Conservation (phyloP, 176 grass and related monocot species). For the Elaeis guineensis region DNA sequence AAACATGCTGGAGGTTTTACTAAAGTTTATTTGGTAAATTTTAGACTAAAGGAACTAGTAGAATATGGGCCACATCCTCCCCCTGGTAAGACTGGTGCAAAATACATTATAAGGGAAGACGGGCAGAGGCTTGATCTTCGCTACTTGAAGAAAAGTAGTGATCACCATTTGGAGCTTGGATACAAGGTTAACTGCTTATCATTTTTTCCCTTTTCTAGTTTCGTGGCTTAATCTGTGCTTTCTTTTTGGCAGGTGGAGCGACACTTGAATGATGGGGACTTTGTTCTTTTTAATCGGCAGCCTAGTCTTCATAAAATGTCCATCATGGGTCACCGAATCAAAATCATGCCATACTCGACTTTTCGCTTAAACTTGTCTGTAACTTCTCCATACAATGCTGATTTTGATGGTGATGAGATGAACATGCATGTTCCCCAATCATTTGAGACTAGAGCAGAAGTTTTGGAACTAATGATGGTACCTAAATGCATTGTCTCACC, state of each 20-base stretch:
- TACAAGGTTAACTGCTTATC: slow-evolving; percentile 48
- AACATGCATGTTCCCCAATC: slow-evolving; percentile 99
- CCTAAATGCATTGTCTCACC: slow-evolving; percentile 97
- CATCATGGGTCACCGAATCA: slow-evolving; percentile 93
- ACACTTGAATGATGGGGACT: slow-evolving; percentile 88
- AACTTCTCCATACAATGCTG: slow-evolving; percentile 97
- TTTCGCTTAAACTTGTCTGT: slow-evolving; percentile 88
- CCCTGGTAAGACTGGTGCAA: slow-evolving; percentile 89
- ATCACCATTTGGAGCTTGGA: slow-evolving; percentile 91
- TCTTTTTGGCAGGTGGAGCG: slow-evolving; percentile 59
- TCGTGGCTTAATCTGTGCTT: background rate
- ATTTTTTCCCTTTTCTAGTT: background rate
- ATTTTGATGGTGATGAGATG: slow-evolving; percentile 99
- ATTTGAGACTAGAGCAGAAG: slow-evolving; percentile 93
- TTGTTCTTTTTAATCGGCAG: slow-evolving; percentile 92
- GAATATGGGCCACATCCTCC: slow-evolving; percentile 94
- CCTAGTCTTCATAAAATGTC: slow-evolving; percentile 99
- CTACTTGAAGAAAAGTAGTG: slow-evolving; percentile 96
- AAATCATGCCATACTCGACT: slow-evolving; percentile 98
- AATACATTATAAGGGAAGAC: slow-evolving; percentile 92
- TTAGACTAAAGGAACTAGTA: slow-evolving; percentile 80
- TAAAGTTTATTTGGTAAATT: no score
- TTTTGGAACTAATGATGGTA: slow-evolving; percentile 97
- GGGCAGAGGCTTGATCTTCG: slow-evolving; percentile 91
- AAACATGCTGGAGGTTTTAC: no score